phyloP scores from a whole-genome alignment of 176 grass and related monocot genomes.

The Eleusine indica region DNA sequence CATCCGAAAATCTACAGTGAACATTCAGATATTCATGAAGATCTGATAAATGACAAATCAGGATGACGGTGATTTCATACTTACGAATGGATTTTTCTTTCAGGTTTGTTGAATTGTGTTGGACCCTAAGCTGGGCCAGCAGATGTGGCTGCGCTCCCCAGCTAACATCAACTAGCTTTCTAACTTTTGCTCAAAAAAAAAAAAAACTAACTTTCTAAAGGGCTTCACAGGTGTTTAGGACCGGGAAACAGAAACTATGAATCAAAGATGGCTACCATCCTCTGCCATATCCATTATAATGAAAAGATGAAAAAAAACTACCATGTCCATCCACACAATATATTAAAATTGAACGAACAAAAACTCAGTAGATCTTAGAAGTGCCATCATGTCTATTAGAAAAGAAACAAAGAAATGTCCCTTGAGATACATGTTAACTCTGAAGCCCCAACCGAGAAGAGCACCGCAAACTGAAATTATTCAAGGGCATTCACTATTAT shows the following conservation, averaged over 20 bases:
- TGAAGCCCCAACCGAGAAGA: not conserved
- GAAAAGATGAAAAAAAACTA: not conserved
- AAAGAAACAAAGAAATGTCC: not conserved
- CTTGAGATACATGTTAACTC: slow-evolving; percentile 12
- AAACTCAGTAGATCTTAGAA: not conserved
- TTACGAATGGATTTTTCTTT: too few species aligned
- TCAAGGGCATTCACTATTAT: not conserved
- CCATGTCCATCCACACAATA: not conserved
- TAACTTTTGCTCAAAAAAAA: too few species aligned
- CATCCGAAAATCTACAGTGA: too few species aligned
- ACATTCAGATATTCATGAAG: not conserved
- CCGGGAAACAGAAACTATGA: not conserved
- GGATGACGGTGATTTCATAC: too few species aligned
- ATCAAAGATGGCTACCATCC: not conserved
- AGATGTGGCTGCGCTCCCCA: too few species aligned
- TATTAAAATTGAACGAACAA: not conserved
- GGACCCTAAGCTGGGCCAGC: too few species aligned
- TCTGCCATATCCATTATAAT: not conserved
- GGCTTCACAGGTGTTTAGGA: too few species aligned
- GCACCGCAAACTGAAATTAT: not conserved
- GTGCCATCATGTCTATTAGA: slow-evolving; percentile 7
- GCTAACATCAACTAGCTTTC: too few species aligned
- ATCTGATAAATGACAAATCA: not conserved
- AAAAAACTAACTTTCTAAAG: too few species aligned
- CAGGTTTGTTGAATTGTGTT: too few species aligned